phyloP scores from a whole-genome alignment of 2,329 filamentous ascomycete genomes.

The Davidsoniella neocaledoniae region DNA sequence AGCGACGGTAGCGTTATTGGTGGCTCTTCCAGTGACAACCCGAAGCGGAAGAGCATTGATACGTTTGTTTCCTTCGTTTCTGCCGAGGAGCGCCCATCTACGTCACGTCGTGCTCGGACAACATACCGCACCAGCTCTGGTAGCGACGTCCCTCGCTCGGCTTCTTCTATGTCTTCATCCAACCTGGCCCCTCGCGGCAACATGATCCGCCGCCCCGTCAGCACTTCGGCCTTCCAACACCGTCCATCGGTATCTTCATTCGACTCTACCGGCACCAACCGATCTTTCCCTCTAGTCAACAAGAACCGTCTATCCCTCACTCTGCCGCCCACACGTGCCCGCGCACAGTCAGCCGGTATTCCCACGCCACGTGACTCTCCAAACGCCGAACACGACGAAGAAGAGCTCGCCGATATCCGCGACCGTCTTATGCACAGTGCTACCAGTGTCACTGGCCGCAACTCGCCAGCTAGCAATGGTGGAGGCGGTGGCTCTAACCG shows the following conservation, averaged over 20 bases:
- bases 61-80: slow-evolving; percentile 13
- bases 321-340: slow-evolving; percentile 1
- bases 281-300: slow-evolving; percentile 42
- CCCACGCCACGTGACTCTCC: slow-evolving; percentile 32
- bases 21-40: background rate
- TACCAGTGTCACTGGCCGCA: slow-evolving; percentile 18
- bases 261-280: slow-evolving; percentile 39
- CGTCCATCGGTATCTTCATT: slow-evolving; percentile 41
- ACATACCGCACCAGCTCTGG: slow-evolving; percentile 5
- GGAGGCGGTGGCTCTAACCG: slow-evolving; percentile 12
- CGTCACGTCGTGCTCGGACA: slow-evolving; percentile 1
- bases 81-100: slow-evolving; percentile 11
- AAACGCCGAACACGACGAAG: slow-evolving; percentile 30
- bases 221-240: slow-evolving; percentile 24
- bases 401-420: slow-evolving; percentile 22
- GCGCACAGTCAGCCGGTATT: slow-evolving; percentile 22
- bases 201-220: slow-evolving; percentile 27
- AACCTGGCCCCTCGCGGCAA: slow-evolving; percentile 8
- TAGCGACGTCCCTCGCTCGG: slow-evolving; percentile 8
- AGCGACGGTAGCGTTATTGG: slow-evolving; percentile 13
- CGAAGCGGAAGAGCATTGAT: slow-evolving; percentile 17
- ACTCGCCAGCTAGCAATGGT: slow-evolving; percentile 27
- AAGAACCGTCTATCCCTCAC: slow-evolving; percentile 25
- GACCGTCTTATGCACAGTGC: slow-evolving; percentile 5
- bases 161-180: slow-evolving; percentile 9